Base-by-base conservation (phyloP, 2,329 filamentous ascomycete species). In the Metarhizium rileyi region DNA sequence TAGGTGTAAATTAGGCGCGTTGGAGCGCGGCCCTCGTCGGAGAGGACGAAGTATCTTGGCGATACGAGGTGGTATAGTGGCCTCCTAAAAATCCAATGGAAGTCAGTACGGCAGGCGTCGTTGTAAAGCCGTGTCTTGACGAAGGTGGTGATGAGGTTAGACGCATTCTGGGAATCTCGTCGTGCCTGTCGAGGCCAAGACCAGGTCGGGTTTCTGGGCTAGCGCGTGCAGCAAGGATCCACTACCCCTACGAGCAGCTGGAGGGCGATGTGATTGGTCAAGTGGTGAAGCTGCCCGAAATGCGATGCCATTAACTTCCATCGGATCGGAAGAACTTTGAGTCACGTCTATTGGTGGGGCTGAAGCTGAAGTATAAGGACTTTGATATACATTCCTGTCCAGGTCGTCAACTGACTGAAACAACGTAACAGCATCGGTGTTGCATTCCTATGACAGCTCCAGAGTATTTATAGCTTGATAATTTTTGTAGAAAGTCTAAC, bases 1-100 rank as follows among this genome's bases (percentile, higher is more conserved):
- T 71, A 54, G 55, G 23, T 57, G 54, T 59, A 56, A 50, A 55
- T 48, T 58, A 66, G 72, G 78, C 75, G 75, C 76, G 73, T 71
- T 63, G 16, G 38, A 35, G 33, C 18, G 16, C 42, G 46, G 50
- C 50, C 50, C 45, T 47, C 46, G 46, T 47, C 30, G 46, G 36
- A 38, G 33, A 44, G 35, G 49, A 30, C 46, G 12, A 18, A 22
- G 20, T 8, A 35, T 46, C 16, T 22, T 28, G 27, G 30, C n/a
- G 30, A 12, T 7, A 25, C 6, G 6, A 33, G 41, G 36, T 26
- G 10, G 26, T 26, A 28, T 7, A 27, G 38, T 41, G 18, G 1
- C 16, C 12, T 14, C 20, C 6, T 6, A 23, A 28, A 33, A 43
- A 30, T 10, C n/a, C 12, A 36, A 4, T 14, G 23, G 40, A 16